phyloP scores from a whole-genome alignment of 495 filamentous ascomycete genomes.

The Hypomontagnella submonticulosa region DNA sequence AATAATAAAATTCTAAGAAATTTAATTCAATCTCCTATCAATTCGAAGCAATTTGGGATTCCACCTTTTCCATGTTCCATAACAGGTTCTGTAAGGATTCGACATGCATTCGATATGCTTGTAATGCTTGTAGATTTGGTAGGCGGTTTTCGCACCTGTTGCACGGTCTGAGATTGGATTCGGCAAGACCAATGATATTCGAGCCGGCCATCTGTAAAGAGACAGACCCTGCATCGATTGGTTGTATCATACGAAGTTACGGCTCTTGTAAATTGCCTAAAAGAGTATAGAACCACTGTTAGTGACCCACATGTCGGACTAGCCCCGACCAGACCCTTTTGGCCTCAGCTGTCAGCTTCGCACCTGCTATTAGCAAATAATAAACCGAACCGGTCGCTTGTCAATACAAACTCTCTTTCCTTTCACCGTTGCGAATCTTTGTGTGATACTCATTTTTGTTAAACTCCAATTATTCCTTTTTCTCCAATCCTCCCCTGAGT shows the following conservation, averaged over 20 bases:
- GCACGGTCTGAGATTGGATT: conserved; percentile 29
- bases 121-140: conserved; percentile 6
- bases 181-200: conserved; percentile 24
- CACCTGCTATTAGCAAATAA: conserved; percentile 16
- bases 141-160: conserved; percentile 21
- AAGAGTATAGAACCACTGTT: conserved; percentile 18
- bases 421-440: conserved; percentile 9
- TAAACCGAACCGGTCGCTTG: conserved; percentile 1
- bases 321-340: conserved; percentile 31
- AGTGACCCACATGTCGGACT: conserved; percentile 21
- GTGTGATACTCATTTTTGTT: conserved; percentile 44
- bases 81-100: conserved; percentile 2
- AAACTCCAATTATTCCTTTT: conserved; percentile 13
- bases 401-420: conserved; percentile 23
- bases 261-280: conserved; percentile 19
- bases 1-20: background rate
- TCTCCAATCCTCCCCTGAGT: background rate
- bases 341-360: conserved; percentile 32
- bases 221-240: conserved; percentile 10
- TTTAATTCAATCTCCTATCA: no score
- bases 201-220: conserved; percentile 21
- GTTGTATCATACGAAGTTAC: conserved; percentile 1
- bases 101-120: background rate
- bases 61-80: background rate
- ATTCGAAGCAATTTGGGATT: no score